Percentiles rank a stretch among this genome's conserved stretches.
Conservation (phyloP, 2,329 filamentous ascomycete species). For the Colletotrichum cuscutae region DNA sequence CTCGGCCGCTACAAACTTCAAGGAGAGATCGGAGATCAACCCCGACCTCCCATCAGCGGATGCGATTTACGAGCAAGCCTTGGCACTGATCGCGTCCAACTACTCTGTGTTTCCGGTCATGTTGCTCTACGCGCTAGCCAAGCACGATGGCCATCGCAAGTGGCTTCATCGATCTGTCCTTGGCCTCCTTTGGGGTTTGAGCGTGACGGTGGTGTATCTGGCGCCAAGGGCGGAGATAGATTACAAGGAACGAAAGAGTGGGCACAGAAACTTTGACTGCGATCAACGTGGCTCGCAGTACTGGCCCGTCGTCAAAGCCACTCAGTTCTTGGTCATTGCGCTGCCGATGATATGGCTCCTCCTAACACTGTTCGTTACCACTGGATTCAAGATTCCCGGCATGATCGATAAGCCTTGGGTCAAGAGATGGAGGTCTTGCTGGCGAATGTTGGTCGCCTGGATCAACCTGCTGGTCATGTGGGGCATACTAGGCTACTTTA, state of each 20-base stretch:
- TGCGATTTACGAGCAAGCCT: slow-evolving; percentile 12
- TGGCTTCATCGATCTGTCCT: slow-evolving; percentile 31
- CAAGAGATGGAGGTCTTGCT: slow-evolving; percentile 3
- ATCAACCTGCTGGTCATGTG: slow-evolving; percentile 40
- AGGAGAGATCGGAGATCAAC: slow-evolving; percentile 9
- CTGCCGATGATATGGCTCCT: slow-evolving; percentile 20
- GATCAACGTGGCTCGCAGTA: slow-evolving; percentile 31
- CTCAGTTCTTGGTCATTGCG: slow-evolving; percentile 23
- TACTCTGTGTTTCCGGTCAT: slow-evolving; percentile 32
- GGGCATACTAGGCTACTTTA: slow-evolving; percentile 41
- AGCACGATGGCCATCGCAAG: slow-evolving; percentile 29
- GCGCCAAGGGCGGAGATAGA: slow-evolving; percentile 25
- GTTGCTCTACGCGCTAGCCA: slow-evolving; percentile 30
- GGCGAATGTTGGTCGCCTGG: slow-evolving; percentile 28
- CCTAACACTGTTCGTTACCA: slow-evolving; percentile 20
- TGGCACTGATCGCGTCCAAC: slow-evolving; percentile 28
- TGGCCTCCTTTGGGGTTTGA: slow-evolving; percentile 22
- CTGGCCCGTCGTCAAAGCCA: slow-evolving; percentile 30
- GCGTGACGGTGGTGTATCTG: slow-evolving; percentile 23
- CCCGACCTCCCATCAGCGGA: slow-evolving; percentile 25
- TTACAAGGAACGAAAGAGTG: slow-evolving; percentile 21
- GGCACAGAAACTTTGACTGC: slow-evolving; percentile 25
- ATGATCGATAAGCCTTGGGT: slow-evolving; percentile 24
- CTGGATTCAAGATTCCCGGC: slow-evolving; percentile 20
- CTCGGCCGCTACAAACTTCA: background rate